phyloP scores from a whole-genome alignment of 1,284 basidiomycete genomes.

The Pascua guehoae region DNA sequence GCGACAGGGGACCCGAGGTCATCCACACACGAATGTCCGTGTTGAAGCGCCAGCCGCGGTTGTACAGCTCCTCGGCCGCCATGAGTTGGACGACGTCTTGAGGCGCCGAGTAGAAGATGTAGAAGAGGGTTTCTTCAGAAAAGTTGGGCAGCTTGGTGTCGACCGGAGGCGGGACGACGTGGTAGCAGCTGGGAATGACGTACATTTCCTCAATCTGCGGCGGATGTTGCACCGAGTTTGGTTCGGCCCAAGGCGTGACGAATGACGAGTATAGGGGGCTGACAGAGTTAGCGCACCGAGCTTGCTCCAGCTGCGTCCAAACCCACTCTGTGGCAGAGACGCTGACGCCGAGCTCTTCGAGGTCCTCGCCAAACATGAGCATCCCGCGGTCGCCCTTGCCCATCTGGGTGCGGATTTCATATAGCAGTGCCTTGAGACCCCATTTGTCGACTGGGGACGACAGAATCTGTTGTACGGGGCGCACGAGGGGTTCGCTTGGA shows the following conservation, averaged over 20 bases:
- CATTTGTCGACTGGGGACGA: conserved; percentile 92
- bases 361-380: conserved; percentile 83
- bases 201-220: conserved; percentile 54
- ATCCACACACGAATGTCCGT: conserved; percentile 93
- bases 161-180: conserved; percentile 84
- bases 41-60: conserved; percentile 97
- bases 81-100: conserved; percentile 85
- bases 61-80: conserved; percentile 93
- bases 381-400: conserved; percentile 82
- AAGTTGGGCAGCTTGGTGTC: conserved; percentile 83
- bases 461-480: conserved; percentile 91
- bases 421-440: conserved; percentile 83
- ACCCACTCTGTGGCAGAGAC: conserved; percentile 77
- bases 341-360: conserved; percentile 89
- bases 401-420: conserved; percentile 74
- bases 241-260: conserved; percentile 95
- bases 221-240: conserved; percentile 55
- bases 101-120: conserved; percentile 96
- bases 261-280: conserved; percentile 81
- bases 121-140: conserved; percentile 95
- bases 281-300: neutral
- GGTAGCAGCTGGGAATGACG: conserved; percentile 88
- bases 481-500: conserved; percentile 60
- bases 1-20: conserved; percentile 59
- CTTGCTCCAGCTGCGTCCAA: neutral